A percentile compares a stretch with the other conserved stretches of the same genome.
Evolutionary conservation across 257 asterid genomes (phyloP).

Genomic region (Knoxia roxburghii): DNA sequence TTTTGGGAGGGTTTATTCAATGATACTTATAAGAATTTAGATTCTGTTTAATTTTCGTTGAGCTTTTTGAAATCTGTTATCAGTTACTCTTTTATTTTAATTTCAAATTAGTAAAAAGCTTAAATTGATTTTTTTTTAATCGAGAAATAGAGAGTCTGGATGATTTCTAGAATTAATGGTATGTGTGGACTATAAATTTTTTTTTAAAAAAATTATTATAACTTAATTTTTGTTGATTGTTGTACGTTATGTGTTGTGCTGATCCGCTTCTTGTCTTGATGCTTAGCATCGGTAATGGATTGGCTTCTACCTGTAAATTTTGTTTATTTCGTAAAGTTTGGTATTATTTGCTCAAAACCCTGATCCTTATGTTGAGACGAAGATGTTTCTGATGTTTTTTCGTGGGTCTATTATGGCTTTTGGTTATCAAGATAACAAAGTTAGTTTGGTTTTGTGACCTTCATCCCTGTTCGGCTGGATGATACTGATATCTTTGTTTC

Average conservation of each 20-base stretch:
- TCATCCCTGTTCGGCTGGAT: neutral
- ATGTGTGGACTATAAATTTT: neutral
- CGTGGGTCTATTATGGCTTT: neutral
- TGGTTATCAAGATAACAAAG: neutral
- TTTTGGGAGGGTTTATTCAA: neutral
- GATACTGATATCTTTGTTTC: neutral
- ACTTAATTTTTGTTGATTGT: neutral
- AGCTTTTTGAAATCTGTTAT: neutral
- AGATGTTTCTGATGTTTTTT: constrained; percentile 1
- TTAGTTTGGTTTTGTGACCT: neutral
- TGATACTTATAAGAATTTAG: neutral
- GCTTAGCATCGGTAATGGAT: neutral
- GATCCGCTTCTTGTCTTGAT: constrained; percentile 8
- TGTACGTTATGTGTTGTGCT: neutral
- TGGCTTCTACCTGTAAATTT: neutral
- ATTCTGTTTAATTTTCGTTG: neutral
- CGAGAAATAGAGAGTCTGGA: neutral
- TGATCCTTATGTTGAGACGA: neutral
- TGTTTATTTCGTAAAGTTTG: neutral
- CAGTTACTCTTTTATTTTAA: neutral
- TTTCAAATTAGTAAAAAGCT: neutral
- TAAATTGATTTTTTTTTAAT: neutral
- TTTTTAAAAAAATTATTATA: too few species aligned
- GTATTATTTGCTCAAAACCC: constrained; percentile 5
- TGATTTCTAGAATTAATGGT: neutral